Base-by-base conservation (phyloP, 129 eudicot species). In the Chrysanthemum makinoi region DNA sequence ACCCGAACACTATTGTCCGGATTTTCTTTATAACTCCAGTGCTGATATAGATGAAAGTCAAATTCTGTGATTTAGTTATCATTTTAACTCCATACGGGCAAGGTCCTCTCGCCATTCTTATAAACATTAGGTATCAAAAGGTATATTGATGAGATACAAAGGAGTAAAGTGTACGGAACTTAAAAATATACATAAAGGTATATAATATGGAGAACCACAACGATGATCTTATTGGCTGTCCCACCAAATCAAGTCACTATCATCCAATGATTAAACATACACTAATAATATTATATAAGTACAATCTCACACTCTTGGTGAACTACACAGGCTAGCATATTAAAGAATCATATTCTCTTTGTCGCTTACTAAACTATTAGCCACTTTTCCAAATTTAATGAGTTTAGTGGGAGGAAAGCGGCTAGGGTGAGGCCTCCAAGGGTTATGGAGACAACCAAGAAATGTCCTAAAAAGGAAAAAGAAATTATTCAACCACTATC, bases 361-460 rank as follows among this genome's bases (percentile, higher is more conserved):
- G 72, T 81, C 62, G 56, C 63, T 53, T 55, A 80, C 55, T 74
- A 72, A 75, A 75, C 22, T 71, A 86, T 66, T 70, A 66, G 47
- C 63, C 72, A 47, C 73, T 77, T 75, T 73, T 76, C 46, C 64
- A 71, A 10, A 20, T 76, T 69, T 72, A 66, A 73, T 71, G 64
- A 63, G 47, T 65, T 52, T 62, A 58, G 80, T 78, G 82, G 81
- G 59, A 51, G 30, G 44, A 59, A 61, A 18, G 80, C 17, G 55
- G 69, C 61, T 52, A 54, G 66, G 15, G 77, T 69, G 66, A 76
- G 72, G 77, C 72, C 72, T 90, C 96, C 95, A 58, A 61, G 54
- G 74, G 81, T 68, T 63, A 77, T 68, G 96, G 96, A 90, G 76
- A 83, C 88, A 85, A 81, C 83, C 70, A 80, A n/a, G 69, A 26